These are phyloP conservation scores for Friedmanniomyces endolithicus DNA, from an alignment of 495 filamentous ascomycete species.

Conservation along the genomic window DNA sequence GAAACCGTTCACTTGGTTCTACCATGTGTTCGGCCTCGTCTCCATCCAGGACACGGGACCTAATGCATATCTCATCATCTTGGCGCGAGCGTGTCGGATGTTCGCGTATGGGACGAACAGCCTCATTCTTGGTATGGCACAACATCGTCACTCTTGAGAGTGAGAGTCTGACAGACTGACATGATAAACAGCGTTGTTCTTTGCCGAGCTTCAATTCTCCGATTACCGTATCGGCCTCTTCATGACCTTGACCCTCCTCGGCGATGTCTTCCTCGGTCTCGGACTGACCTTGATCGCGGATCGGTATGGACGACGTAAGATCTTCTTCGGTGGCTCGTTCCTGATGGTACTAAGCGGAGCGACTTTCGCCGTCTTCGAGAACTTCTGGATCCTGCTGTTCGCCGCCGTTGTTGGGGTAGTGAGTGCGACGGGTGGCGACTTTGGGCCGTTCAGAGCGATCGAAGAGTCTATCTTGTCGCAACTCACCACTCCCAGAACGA, in stretches of 20 bases:
- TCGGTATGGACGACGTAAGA: slow-evolving; percentile 52
- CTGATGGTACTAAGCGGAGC: slow-evolving; percentile 58
- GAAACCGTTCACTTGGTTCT: slow-evolving; percentile 16
- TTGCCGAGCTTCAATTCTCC: slow-evolving; percentile 51
- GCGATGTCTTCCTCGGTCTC: slow-evolving; percentile 68
- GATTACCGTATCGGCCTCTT: slow-evolving; percentile 71
- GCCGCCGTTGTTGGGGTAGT: slow-evolving; percentile 75
- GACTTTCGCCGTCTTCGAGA: slow-evolving; percentile 52
- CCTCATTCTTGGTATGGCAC: slow-evolving; percentile 44
- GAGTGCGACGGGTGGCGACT: slow-evolving; percentile 47
- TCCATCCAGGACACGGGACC: slow-evolving; percentile 19
- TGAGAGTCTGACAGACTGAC: neutral
- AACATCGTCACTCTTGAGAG: neutral
- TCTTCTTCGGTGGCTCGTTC: slow-evolving; percentile 54
- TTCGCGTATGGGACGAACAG: slow-evolving; percentile 69
- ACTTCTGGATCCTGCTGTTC: slow-evolving; percentile 61
- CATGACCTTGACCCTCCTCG: slow-evolving; percentile 74
- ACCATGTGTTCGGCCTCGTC: slow-evolving; percentile 17
- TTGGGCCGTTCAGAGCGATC: slow-evolving; percentile 21
- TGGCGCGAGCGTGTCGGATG: slow-evolving; percentile 63
- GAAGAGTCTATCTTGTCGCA: slow-evolving; percentile 54
- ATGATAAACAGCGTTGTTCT: slow-evolving; percentile 40
- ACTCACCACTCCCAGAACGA: slow-evolving; percentile 45
- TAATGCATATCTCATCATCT: slow-evolving; percentile 29
- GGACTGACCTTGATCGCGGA: slow-evolving; percentile 66